Evolutionary conservation across 768 basidiomycete species (phyloP).

Genomic region (Tulasnella sp.): DNA sequence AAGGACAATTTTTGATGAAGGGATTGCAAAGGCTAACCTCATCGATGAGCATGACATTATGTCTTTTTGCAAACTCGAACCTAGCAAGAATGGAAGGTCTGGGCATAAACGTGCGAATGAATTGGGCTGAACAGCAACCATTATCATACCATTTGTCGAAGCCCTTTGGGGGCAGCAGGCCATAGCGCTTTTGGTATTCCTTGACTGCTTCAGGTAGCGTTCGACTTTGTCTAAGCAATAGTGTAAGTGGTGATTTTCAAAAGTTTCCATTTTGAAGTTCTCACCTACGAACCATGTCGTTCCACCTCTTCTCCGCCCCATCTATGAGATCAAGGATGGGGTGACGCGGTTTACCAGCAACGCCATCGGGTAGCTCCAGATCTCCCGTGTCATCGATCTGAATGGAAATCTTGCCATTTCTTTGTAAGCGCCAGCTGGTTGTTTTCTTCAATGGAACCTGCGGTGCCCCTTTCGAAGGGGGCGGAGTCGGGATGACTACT

Average conservation of each 20-base stretch:
- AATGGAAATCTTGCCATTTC: constrained; percentile 13
- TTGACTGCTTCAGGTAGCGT: constrained; percentile 42
- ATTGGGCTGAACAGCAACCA: background rate
- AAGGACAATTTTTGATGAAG: constrained; percentile 28
- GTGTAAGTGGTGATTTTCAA: background rate
- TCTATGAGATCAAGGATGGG: constrained; percentile 83
- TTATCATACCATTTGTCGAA: constrained; percentile 46
- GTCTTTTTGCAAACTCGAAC: constrained; percentile 16
- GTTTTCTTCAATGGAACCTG: background rate
- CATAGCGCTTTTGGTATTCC: constrained; percentile 43
- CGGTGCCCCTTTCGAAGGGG: background rate
- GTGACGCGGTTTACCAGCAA: constrained; percentile 45
- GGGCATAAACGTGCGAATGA: background rate
- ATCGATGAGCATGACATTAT: constrained; percentile 23
- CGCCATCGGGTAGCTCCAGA: background rate
- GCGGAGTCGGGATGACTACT: background rate
- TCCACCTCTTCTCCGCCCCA: constrained; percentile 70
- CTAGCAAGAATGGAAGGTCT: constrained; percentile 33
- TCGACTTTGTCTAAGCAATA: constrained; percentile 50
- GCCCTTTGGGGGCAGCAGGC: constrained; percentile 43
- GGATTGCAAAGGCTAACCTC: constrained; percentile 33
- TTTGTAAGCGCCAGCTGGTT: background rate
- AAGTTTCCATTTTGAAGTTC: background rate
- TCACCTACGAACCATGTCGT: constrained; percentile 51
- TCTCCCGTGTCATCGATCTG: constrained; percentile 11